Evolutionary conservation across 257 asterid species (phyloP).

Genomic region (Solanum pinnatisectum): DNA sequence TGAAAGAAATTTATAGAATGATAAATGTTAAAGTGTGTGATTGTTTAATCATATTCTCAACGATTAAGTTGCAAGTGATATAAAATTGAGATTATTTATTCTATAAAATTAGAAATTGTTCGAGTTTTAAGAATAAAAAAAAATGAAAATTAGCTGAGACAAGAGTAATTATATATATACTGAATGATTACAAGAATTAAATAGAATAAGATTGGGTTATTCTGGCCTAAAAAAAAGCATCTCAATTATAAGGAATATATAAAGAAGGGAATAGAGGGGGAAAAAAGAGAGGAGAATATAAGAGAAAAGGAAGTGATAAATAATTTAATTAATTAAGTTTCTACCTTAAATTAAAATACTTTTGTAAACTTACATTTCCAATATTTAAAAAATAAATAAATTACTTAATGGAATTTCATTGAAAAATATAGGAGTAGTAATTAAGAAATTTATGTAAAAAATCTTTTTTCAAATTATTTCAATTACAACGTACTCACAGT

Average conservation of each 20-base stretch:
- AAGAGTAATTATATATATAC: background rate
- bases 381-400: too few relatives aligned
- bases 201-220: background rate
- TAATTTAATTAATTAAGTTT: background rate
- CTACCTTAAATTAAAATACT: background rate
- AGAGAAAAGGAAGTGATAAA: background rate
- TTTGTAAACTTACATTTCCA: background rate
- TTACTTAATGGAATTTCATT: background rate
- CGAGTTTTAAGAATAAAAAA: background rate
- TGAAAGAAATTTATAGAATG: background rate
- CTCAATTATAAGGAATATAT: background rate
- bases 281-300: background rate
- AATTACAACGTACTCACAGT: background rate
- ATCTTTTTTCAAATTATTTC: background rate
- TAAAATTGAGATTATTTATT: background rate
- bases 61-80: background rate
- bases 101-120: background rate
- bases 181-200: background rate
- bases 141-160: background rate
- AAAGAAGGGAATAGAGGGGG: background rate
- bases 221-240: background rate
- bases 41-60: too few relatives aligned
- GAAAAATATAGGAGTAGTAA: background rate
- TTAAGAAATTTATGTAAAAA: background rate
- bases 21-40: background rate